Conservation (phyloP, 805 yeast genomes). For the Tetrapisispora nanseiensis region DNA sequence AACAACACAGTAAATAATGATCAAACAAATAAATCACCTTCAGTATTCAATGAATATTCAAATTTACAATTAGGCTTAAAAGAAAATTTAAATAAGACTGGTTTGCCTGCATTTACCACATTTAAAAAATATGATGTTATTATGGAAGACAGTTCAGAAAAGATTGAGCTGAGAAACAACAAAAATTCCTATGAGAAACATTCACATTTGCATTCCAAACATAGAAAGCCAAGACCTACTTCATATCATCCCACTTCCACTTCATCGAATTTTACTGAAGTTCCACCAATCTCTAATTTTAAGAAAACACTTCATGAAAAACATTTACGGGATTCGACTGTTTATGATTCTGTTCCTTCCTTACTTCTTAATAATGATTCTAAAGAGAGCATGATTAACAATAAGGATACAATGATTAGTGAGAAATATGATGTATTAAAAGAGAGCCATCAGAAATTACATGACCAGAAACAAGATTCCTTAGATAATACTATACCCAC, state of each 20-base stretch:
- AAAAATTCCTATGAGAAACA: not conserved
- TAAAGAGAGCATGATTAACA: slow-evolving; percentile 5
- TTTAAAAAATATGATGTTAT: not conserved
- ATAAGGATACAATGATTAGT: slow-evolving; percentile 1
- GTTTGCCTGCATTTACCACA: not conserved
- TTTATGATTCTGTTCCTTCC: slow-evolving; percentile 3
- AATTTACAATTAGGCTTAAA: too few species aligned
- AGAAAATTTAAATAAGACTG: not conserved
- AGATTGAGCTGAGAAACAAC: not conserved
- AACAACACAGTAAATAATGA: too few species aligned
- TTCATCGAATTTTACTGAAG: not conserved
- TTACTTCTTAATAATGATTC: slow-evolving; percentile 9
- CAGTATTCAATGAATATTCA: too few species aligned
- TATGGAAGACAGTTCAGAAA: not conserved
- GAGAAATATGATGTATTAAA: not conserved
- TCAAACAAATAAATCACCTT: too few species aligned
- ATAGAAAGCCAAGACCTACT: slow-evolving; percentile 69
- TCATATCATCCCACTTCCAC: slow-evolving; percentile 56
- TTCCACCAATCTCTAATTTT: not conserved
- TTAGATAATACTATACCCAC: too few species aligned
- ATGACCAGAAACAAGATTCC: too few species aligned
- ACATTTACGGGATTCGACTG: not conserved
- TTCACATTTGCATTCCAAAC: slow-evolving; percentile 25
- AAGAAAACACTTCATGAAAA: not conserved
- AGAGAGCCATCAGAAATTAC: not conserved